Evolutionary conservation across 116 monocot species (phyloP).

Genomic region (Cymodocea nodosa): DNA sequence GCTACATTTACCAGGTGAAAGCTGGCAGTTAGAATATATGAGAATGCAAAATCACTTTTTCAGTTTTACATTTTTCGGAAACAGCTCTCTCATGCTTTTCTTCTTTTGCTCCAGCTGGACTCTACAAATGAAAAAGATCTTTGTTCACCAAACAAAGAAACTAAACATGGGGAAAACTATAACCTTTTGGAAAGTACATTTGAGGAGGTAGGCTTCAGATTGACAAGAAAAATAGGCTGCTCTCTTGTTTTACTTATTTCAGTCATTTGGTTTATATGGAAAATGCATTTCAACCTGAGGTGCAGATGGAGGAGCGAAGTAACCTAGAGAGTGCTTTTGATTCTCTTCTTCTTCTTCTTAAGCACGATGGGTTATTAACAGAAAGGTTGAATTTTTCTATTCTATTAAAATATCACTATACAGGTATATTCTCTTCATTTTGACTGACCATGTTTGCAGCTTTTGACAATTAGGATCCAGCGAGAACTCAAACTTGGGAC

Average conservation of each 20-base stretch:
- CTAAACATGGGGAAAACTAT: not conserved
- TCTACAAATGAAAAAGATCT: conserved; percentile 46
- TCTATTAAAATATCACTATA: not conserved
- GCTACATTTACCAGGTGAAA: conserved; percentile 89
- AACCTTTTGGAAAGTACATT: not conserved
- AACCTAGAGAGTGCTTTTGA: conserved; percentile 13
- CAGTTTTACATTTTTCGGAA: not conserved
- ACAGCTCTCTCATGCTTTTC: not conserved
- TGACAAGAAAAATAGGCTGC: not conserved
- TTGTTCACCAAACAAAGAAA: conserved; percentile 3
- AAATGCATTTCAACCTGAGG: conserved; percentile 1
- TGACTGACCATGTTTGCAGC: conserved; percentile 2
- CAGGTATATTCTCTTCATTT: not conserved
- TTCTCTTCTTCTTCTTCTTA: conserved; percentile 45
- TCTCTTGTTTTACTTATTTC: not conserved
- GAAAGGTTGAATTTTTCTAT: conserved; percentile 27
- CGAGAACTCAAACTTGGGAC: conserved; percentile 47
- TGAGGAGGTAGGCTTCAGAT: conserved; percentile 4
- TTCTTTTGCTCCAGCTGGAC: conserved; percentile 38
- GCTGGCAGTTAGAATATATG: not conserved
- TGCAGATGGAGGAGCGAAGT: conserved; percentile 22
- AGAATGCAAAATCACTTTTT: not conserved
- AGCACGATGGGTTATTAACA: conserved; percentile 41
- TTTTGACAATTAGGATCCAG: conserved; percentile 50
- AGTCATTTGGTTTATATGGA: not conserved